Conservation (phyloP, 192 early-diverging fungal species). For the Podila epicladia region DNA sequence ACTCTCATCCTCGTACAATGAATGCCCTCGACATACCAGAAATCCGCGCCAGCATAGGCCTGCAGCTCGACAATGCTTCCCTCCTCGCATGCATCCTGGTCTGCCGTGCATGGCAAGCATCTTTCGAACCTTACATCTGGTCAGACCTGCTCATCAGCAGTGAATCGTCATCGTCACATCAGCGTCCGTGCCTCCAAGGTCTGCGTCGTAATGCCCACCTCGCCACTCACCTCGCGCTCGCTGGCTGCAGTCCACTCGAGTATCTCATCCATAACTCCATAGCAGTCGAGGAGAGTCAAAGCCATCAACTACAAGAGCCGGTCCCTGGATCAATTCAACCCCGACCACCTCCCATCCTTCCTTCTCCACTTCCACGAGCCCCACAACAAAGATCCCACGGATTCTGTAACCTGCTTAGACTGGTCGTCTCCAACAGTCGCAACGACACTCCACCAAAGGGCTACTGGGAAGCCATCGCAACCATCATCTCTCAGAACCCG, state of each 20-base stretch:
- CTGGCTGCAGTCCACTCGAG: not conserved
- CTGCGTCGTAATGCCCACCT: not conserved
- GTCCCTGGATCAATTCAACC: too few relatives aligned
- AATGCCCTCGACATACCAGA: conserved; percentile 3
- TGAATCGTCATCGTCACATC: not conserved
- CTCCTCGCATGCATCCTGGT: not conserved
- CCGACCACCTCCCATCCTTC: not conserved
- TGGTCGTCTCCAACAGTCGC: conserved; percentile 2
- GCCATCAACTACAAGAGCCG: not conserved
- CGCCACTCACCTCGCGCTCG: not conserved
- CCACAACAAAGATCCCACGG: not conserved
- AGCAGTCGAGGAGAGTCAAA: not conserved
- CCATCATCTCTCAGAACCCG: not conserved
- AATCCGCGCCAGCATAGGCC: not conserved
- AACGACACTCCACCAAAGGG: not conserved
- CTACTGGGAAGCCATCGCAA: not conserved
- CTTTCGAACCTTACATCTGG: not conserved
- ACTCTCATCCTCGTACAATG: not conserved
- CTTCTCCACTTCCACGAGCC: not conserved
- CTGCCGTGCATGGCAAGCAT: not conserved
- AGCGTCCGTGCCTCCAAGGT: not conserved
- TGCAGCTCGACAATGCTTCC: not conserved
- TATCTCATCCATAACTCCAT: not conserved
- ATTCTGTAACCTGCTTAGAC: not conserved
- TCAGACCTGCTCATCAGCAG: not conserved